Conservation (phyloP, 129 eudicot genomes). For the Helianthus annuus region DNA sequence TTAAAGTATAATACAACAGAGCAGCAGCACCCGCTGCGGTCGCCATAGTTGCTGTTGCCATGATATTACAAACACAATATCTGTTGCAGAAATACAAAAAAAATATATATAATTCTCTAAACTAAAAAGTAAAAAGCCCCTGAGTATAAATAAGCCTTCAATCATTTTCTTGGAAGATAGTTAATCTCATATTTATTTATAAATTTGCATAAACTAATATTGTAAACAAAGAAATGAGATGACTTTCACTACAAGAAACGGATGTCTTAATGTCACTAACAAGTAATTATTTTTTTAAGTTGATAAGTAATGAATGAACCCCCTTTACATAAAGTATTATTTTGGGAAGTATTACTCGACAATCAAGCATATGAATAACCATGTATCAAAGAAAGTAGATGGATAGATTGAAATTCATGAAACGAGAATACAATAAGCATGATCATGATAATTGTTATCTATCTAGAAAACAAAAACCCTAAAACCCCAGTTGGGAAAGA, state of each 20-base stretch:
- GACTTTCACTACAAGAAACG: constrained; percentile 24
- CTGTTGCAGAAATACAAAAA: constrained; percentile 9
- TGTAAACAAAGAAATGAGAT: constrained; percentile 13
- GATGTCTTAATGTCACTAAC: constrained; percentile 5
- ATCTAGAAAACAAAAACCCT: constrained; percentile 42
- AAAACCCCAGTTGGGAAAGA: constrained; percentile 19
- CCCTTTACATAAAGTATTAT: neutral
- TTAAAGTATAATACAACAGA: constrained; percentile 80
- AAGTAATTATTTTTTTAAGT: neutral
- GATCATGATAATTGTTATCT: constrained; percentile 8
- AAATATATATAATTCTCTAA: neutral
- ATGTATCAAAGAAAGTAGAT: constrained; percentile 3
- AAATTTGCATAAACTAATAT: constrained; percentile 2
- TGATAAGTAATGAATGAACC: neutral
- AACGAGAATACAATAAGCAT: constrained; percentile 11
- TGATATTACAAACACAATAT: constrained; percentile 31
- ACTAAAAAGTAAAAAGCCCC: neutral
- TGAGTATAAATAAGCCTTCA: neutral
- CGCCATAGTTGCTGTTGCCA: constrained; percentile 99
- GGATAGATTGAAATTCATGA: neutral
- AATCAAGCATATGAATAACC: neutral
- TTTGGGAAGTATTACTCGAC: neutral
- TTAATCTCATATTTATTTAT: constrained; percentile 11
- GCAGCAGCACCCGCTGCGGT: constrained; percentile 99
- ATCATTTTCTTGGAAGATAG: constrained; percentile 13